These are phyloP conservation scores for Usnea hakonensis DNA, from an alignment of 495 filamentous ascomycete species.

Conservation along the genomic window DNA sequence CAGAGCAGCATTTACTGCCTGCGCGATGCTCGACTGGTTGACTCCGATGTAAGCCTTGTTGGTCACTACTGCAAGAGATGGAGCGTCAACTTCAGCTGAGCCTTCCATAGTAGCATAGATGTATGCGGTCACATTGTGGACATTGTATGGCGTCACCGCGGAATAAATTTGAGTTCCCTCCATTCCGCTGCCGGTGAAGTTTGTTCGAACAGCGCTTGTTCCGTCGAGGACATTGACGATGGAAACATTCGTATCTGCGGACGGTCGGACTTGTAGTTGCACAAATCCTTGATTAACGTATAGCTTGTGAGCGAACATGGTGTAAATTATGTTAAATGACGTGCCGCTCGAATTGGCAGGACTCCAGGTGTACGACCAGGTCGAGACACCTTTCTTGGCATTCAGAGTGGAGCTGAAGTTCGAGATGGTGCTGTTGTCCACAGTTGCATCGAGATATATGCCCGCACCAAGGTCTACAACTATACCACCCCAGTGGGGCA, in stretches of 20 bases:
- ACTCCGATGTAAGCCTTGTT: conserved; percentile 41
- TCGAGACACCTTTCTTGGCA: conserved; percentile 53
- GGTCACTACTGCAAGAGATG: conserved; percentile 36
- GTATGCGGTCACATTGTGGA: conserved; percentile 52
- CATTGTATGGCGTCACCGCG: conserved; percentile 47
- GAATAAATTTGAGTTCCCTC: conserved; percentile 47
- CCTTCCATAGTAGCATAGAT: conserved; percentile 45
- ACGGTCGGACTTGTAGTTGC: conserved; percentile 46
- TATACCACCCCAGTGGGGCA: conserved; percentile 62
- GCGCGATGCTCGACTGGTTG: conserved; percentile 56
- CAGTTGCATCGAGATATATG: conserved; percentile 52
- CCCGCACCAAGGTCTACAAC: conserved; percentile 49
- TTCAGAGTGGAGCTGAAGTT: conserved; percentile 56
- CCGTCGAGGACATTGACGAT: conserved; percentile 56
- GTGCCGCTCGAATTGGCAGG: conserved; percentile 39
- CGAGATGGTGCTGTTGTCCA: conserved; percentile 50
- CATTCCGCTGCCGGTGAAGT: conserved; percentile 45
- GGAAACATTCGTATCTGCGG: conserved; percentile 38
- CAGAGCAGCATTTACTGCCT: conserved; percentile 44
- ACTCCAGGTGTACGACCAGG: conserved; percentile 61
- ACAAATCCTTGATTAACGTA: conserved; percentile 57
- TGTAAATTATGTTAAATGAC: conserved; percentile 50
- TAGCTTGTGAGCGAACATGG: conserved; percentile 54
- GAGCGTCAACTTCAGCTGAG: conserved; percentile 40
- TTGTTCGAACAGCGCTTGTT: conserved; percentile 48